These are phyloP conservation scores for Achaetomiella virescens DNA, from an alignment of 495 filamentous ascomycete species.

Conservation along the genomic window DNA sequence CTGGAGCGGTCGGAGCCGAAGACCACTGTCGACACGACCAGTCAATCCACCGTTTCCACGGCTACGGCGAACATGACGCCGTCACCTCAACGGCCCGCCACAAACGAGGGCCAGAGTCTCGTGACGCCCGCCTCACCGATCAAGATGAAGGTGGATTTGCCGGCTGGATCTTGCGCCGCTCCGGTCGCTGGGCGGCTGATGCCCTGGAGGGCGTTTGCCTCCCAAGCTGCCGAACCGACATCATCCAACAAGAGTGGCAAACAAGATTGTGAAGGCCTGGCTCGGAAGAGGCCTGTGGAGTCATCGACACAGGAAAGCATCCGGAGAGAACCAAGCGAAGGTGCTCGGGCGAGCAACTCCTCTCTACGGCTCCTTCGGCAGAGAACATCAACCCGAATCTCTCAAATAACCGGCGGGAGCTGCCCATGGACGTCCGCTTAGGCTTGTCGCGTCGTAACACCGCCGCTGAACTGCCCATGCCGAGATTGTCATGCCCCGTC, in stretches of 20 bases:
- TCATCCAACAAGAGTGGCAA: not conserved
- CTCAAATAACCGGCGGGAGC: not conserved
- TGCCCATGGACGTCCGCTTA: not conserved
- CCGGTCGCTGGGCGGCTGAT: not conserved
- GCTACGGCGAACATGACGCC: not conserved
- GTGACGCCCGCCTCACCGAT: not conserved
- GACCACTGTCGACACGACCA: conserved; percentile 21
- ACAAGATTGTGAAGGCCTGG: not conserved
- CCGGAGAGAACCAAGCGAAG: conserved; percentile 11
- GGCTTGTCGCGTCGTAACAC: conserved; percentile 13
- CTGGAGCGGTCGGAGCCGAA: conserved; percentile 44
- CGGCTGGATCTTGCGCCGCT: not conserved
- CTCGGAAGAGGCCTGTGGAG: conserved; percentile 12
- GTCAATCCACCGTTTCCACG: conserved; percentile 16
- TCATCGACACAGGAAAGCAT: not conserved
- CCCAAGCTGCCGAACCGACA: not conserved
- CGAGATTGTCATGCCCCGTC: not conserved
- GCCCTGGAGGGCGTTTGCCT: not conserved
- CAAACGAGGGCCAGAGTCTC: not conserved
- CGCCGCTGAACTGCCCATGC: not conserved
- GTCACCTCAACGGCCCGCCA: not conserved
- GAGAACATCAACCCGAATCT: not conserved
- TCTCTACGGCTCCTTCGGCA: not conserved
- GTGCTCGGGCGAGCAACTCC: not conserved
- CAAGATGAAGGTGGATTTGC: not conserved